Conservation (phyloP, 805 yeast species). For the Hanseniaspora jakobsenii region DNA sequence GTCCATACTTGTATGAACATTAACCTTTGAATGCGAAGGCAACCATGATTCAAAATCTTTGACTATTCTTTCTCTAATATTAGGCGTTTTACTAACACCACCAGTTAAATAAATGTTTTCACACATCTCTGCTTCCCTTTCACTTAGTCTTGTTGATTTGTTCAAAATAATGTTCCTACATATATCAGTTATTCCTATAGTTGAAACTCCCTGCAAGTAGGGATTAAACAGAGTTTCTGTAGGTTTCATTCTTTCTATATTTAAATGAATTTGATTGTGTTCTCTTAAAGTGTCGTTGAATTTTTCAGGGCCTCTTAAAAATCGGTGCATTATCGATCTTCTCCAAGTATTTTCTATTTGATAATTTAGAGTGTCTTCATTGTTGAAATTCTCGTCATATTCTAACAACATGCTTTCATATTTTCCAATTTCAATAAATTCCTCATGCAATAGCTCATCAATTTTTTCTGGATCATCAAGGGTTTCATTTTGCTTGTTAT, state of each 20-base stretch:
- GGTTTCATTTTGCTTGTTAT: constrained; percentile 48
- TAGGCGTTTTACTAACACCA: constrained; percentile 58
- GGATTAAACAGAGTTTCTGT: constrained; percentile 93
- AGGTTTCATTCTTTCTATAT: constrained; percentile 79
- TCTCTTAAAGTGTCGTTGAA: constrained; percentile 34
- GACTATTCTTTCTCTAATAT: constrained; percentile 54
- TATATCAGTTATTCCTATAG: constrained; percentile 81
- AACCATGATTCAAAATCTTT: constrained; percentile 58
- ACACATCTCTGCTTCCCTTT: constrained; percentile 21
- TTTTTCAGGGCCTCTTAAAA: constrained; percentile 64
- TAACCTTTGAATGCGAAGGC: constrained; percentile 53
- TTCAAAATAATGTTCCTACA: constrained; percentile 52
- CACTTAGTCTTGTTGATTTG: constrained; percentile 42
- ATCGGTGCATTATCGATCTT: constrained; percentile 65
- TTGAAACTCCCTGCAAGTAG: constrained; percentile 85
- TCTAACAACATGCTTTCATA: constrained; percentile 68
- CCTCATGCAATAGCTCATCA: constrained; percentile 70
- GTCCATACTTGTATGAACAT: constrained; percentile 51
- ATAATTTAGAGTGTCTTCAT: constrained; percentile 72
- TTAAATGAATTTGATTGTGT: constrained; percentile 77
- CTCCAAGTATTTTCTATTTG: constrained; percentile 63
- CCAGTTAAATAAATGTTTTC: constrained; percentile 76
- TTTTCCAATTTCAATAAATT: constrained; percentile 43
- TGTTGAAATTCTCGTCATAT: constrained; percentile 72
- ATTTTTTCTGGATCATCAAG: constrained; percentile 50